Evolutionary conservation across 306 rosid species (phyloP), one percentile per base, ranked within the genome.

Genomic region (Cyamopsis tetragonoloba): DNA sequence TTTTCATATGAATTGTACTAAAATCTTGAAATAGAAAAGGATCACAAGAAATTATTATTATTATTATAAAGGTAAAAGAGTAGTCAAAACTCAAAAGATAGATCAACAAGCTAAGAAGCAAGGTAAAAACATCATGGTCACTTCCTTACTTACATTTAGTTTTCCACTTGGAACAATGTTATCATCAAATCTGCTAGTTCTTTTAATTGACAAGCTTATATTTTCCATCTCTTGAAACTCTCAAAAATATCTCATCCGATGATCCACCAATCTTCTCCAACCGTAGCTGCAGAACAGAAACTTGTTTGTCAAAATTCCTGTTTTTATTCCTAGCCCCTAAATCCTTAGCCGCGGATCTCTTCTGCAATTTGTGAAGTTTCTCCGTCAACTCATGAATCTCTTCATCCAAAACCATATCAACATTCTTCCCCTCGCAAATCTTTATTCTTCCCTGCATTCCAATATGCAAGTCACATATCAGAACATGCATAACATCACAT

Each of bases 201-300:
- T 74, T 74, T 66, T 77, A 47, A 78, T 48, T 0, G 86, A 84
- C 14, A 88, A 59, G 77, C 85, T 82, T 56, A 86, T 75, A 56
- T 84, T 90, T 17, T 80, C 84, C 88, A 84, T 77, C 79, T 82
- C 89, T 78, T 56, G 85, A 64, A 86, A 87, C 84, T 78, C 81
- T 79, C 65, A 79, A 78, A 24, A 68, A 74, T 31, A 72, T 53
- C 75, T 83, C 88, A 61, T 86, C 88, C 0, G 90, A 79, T 14
- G 82, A 58, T 76, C 66, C 82, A 78, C 80, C 85, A 62, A 83
- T 74, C 81, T 79, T 84, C 76, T 89, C 84, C 1, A 84, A 73
- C 62, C 80, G 59, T 50, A 73, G 80, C 84, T 56, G 83, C 58
- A 89, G 84, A 69, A 74, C 75, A 1, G 81, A 72, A 5, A 84